A percentile compares a stretch with the other conserved stretches of the same genome.
These are phyloP conservation scores for Luffa aegyptiaca DNA, from an alignment of 306 rosid genomes.

Conservation along the genomic window DNA sequence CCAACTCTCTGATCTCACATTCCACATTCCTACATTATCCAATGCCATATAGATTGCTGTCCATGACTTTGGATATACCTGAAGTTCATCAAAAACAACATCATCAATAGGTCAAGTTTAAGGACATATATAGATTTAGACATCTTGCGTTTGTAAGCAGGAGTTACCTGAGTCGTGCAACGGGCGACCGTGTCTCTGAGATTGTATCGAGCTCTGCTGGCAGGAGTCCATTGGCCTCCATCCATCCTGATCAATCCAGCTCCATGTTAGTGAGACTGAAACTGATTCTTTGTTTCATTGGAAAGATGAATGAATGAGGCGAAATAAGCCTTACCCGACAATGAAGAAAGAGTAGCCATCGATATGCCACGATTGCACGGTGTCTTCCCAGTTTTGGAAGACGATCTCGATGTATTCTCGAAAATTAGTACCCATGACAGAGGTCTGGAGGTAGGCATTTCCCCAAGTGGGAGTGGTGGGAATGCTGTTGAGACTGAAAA, in stretches of 20 bases:
- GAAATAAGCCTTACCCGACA: conserved; percentile 51
- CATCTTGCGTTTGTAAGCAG: background rate
- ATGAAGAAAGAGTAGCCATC: conserved; percentile 84
- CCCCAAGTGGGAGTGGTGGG: conserved; percentile 52
- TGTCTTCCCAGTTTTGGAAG: conserved; percentile 86
- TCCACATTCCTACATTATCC: conserved; percentile 98
- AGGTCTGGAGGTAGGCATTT: conserved; percentile 60
- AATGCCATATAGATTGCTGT: conserved; percentile 77
- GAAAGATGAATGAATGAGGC: background rate
- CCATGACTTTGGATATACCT: conserved; percentile 86
- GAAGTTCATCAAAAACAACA: conserved; percentile 6
- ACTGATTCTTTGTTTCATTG: background rate
- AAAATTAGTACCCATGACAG: conserved; percentile 78
- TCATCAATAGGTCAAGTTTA: background rate
- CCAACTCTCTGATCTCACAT: conserved; percentile 86
- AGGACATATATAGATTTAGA: background rate
- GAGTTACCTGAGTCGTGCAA: conserved; percentile 60
- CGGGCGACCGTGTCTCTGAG: conserved; percentile 83
- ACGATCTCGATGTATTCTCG: conserved; percentile 77
- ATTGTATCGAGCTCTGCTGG: conserved; percentile 72
- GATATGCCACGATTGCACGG: conserved; percentile 92
- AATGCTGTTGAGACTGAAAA: conserved; percentile 68
- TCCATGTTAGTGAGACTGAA: background rate
- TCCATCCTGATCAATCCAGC: conserved; percentile 56
- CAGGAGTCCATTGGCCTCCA: conserved; percentile 81